Evolutionary conservation across 805 yeast species (phyloP).

Genomic region (Saccharomycopsis malanga): DNA sequence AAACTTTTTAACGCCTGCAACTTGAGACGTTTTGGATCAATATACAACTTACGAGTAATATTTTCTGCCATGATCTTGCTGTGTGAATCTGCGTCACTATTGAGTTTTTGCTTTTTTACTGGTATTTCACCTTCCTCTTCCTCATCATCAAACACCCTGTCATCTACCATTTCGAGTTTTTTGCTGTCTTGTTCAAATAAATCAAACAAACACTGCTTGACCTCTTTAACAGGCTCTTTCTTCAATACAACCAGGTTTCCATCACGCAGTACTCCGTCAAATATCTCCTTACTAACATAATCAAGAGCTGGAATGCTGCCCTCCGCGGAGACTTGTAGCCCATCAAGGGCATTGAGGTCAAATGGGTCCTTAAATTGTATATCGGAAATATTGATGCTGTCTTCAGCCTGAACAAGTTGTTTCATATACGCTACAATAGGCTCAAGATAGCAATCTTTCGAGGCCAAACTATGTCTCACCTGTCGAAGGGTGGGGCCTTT

Average conservation of each 20-base stretch:
- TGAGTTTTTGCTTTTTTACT: background rate
- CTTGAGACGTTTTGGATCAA: slow-evolving; percentile 12
- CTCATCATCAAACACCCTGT: too few relatives aligned
- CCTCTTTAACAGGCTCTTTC: too few relatives aligned
- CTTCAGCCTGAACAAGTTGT: slow-evolving; percentile 8
- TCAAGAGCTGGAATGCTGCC: background rate
- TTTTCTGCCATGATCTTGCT: background rate
- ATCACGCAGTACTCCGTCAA: too few relatives aligned
- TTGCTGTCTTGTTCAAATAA: too few relatives aligned
- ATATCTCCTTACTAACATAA: too few relatives aligned
- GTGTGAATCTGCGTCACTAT: background rate
- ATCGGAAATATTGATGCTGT: slow-evolving; percentile 1
- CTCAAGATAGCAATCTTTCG: slow-evolving; percentile 11
- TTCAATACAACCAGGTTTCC: too few relatives aligned
- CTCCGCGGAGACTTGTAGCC: background rate
- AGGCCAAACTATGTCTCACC: slow-evolving; percentile 20
- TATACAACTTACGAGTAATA: background rate
- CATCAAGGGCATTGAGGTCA: background rate
- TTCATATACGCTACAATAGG: slow-evolving; percentile 17
- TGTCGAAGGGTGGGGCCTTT: slow-evolving; percentile 20
- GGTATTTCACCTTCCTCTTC: too few relatives aligned
- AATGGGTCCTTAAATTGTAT: slow-evolving; percentile 16
- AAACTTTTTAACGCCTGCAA: slow-evolving; percentile 6
- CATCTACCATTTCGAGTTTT: too few relatives aligned
- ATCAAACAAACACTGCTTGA: too few relatives aligned